These are phyloP conservation scores for Tetrahymena malaccensis DNA, from an alignment of 73 alveolate genomes.

Conservation along the genomic window DNA sequence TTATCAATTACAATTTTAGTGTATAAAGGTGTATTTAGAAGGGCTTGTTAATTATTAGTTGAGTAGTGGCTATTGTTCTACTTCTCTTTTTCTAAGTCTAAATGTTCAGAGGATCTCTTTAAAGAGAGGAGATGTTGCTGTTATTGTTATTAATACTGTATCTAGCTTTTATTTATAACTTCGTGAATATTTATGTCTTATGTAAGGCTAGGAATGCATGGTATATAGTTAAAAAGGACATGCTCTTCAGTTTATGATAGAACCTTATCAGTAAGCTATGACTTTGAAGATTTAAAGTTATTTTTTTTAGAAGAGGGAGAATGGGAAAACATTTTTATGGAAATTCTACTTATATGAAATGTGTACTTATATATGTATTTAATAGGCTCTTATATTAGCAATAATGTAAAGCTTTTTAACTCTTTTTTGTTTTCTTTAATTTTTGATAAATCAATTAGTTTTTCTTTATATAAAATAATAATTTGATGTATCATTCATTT, in stretches of 20 bases:
- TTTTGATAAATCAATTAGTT: neutral
- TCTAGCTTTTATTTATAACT: neutral
- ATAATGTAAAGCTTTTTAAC: neutral
- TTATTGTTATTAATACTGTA: neutral
- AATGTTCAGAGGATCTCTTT: neutral
- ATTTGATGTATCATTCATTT: neutral
- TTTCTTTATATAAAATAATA: neutral
- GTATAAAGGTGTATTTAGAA: neutral
- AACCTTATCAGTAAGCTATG: neutral
- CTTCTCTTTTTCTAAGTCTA: neutral
- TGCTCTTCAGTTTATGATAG: neutral
- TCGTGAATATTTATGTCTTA: neutral
- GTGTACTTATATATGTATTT: neutral
- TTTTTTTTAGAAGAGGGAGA: neutral
- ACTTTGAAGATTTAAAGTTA: neutral
- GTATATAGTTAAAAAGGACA: neutral
- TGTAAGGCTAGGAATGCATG: neutral
- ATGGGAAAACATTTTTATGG: neutral
- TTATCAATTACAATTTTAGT: neutral
- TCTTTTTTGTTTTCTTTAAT: neutral
- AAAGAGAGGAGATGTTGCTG: neutral
- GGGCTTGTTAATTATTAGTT: neutral
- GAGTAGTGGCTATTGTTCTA: no score
- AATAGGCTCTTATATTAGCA: neutral
- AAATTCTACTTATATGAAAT: neutral